phyloP scores from a whole-genome alignment of 2,329 filamentous ascomycete species.

The Aspergillus texensis region DNA sequence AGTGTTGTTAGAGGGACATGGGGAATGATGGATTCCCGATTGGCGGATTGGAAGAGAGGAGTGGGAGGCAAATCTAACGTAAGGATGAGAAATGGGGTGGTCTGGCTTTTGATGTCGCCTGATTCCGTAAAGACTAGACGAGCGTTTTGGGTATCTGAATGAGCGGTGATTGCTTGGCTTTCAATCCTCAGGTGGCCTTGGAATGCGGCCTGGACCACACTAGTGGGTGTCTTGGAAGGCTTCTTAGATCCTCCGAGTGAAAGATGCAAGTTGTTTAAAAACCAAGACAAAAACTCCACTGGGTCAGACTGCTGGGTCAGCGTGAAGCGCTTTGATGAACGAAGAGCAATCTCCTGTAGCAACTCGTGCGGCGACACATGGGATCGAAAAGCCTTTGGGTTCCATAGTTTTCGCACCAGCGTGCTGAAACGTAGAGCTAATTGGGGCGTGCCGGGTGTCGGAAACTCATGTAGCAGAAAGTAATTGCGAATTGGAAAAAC shows the following conservation, averaged over 20 bases:
- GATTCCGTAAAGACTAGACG: slow-evolving; percentile 92
- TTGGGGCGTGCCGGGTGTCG: slow-evolving; percentile 65
- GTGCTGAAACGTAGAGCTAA: slow-evolving; percentile 86
- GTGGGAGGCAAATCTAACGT: slow-evolving; percentile 90
- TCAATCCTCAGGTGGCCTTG: slow-evolving; percentile 91
- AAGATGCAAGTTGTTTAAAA: slow-evolving; percentile 92
- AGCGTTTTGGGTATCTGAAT: slow-evolving; percentile 78
- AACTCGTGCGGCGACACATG: slow-evolving; percentile 98
- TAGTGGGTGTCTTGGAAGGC: slow-evolving; percentile 65
- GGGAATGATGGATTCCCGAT: slow-evolving; percentile 94
- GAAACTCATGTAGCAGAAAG: slow-evolving; percentile 83
- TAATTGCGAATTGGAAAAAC: slow-evolving; percentile 88
- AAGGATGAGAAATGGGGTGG: slow-evolving; percentile 82
- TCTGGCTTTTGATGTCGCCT: slow-evolving; percentile 74
- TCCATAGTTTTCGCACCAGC: slow-evolving; percentile 96
- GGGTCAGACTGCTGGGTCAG: slow-evolving; percentile 91
- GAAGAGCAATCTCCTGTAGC: slow-evolving; percentile 88
- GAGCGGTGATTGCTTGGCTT: slow-evolving; percentile 89
- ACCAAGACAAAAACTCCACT: slow-evolving; percentile 96
- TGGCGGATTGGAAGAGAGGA: slow-evolving; percentile 92
- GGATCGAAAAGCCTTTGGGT: slow-evolving; percentile 90
- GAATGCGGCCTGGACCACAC: slow-evolving; percentile 89
- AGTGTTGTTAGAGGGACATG: slow-evolving; percentile 73
- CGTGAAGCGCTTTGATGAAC: slow-evolving; percentile 89
- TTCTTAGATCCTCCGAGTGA: slow-evolving; percentile 89